phyloP scores from a whole-genome alignment of 2,329 filamentous ascomycete species.

The Calonectria montana region DNA sequence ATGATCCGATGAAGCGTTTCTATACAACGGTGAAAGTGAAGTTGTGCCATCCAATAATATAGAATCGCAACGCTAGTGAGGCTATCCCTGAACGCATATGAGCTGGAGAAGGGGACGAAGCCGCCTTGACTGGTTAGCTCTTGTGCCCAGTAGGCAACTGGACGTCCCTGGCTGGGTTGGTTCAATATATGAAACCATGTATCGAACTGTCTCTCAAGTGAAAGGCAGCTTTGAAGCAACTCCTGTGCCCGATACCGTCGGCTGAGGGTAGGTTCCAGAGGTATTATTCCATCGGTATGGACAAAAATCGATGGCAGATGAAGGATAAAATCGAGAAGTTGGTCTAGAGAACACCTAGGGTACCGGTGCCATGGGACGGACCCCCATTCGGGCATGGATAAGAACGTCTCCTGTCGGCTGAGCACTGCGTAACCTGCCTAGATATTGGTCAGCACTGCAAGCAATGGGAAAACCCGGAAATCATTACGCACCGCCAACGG shows the following conservation, averaged over 20 bases:
- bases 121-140: conserved; percentile 44
- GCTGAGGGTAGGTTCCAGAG: conserved; percentile 52
- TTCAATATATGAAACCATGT: conserved; percentile 57
- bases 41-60: conserved; percentile 65
- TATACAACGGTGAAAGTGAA: conserved; percentile 62
- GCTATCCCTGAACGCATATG: conserved; percentile 58
- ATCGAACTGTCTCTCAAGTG: conserved; percentile 60
- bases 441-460: conserved; percentile 28
- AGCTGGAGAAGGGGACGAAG: conserved; percentile 57
- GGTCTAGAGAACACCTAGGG: conserved; percentile 62
- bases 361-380: conserved; percentile 63
- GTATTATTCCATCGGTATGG: conserved; percentile 56
- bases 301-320: conserved; percentile 60
- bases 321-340: conserved; percentile 63
- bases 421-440: conserved; percentile 62
- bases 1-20: conserved; percentile 57
- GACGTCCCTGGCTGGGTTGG: conserved; percentile 41
- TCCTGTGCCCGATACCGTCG: conserved; percentile 60
- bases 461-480: not conserved
- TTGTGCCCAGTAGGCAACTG: conserved; percentile 55
- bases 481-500: conserved; percentile 60
- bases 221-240: conserved; percentile 59
- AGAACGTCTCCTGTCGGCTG: conserved; percentile 61
- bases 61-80: conserved; percentile 60
- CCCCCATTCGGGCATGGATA: conserved; percentile 64